phyloP scores from a whole-genome alignment of 2,329 filamentous ascomycete genomes.

The Fusarium longipes region DNA sequence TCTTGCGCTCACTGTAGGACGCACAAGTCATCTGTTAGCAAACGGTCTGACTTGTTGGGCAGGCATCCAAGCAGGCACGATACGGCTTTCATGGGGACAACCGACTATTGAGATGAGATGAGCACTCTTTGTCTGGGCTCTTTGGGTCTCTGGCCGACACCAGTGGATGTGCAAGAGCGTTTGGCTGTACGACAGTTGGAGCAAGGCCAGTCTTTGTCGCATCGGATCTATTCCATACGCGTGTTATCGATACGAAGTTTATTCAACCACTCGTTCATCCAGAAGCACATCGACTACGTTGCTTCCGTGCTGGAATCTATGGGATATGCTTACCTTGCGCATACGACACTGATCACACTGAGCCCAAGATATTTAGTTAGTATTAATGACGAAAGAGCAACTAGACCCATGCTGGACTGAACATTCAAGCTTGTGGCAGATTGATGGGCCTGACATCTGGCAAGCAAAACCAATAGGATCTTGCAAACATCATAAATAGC shows the following conservation, averaged over 20 bases:
- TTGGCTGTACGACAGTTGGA: conserved; percentile 67
- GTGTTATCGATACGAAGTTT: conserved; percentile 34
- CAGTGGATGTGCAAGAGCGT: conserved; percentile 65
- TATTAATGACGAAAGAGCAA: not conserved
- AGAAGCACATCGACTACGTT: conserved; percentile 11
- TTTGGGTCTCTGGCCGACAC: conserved; percentile 64
- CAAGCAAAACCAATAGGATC: not conserved
- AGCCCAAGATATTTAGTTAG: conserved; percentile 13
- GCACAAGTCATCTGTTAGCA: conserved; percentile 12
- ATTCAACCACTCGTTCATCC: not conserved
- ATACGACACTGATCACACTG: conserved; percentile 60
- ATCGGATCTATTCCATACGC: conserved; percentile 60
- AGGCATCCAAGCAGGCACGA: not conserved
- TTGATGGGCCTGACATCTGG: not conserved
- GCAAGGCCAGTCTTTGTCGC: conserved; percentile 68
- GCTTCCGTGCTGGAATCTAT: conserved; percentile 7
- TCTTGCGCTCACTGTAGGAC: conserved; percentile 63
- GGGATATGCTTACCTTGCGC: conserved; percentile 52
- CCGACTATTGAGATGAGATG: conserved; percentile 71
- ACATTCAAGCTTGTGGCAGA: not conserved
- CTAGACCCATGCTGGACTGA: not conserved
- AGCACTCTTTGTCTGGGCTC: conserved; percentile 67
- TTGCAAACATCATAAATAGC: not conserved
- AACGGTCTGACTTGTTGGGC: not conserved
- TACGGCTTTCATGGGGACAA: conserved; percentile 22